Conservation (phyloP, 352 stramenopile species). For the Phytophthora pinifolia region DNA sequence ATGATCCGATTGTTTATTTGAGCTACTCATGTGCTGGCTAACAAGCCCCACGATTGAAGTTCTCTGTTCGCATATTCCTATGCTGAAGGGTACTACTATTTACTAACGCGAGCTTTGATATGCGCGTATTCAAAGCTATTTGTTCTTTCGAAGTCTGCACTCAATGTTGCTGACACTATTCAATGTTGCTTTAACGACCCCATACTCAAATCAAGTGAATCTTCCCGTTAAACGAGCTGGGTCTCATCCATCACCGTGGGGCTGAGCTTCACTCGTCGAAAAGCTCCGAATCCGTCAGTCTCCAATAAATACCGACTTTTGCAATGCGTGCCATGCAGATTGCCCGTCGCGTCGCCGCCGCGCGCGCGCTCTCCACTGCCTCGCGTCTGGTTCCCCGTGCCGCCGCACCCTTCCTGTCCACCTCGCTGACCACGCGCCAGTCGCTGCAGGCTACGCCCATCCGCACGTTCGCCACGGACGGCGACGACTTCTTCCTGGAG, state of each 20-base stretch:
- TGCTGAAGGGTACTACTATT: no score
- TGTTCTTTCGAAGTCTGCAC: no score
- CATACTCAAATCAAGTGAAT: slow-evolving; percentile 11
- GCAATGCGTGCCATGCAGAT: slow-evolving; percentile 34
- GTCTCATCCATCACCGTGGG: slow-evolving; percentile 2
- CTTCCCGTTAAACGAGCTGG: neutral
- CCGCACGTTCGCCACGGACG: slow-evolving; percentile 53
- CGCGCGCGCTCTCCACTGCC: slow-evolving; percentile 17
- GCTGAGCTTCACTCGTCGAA: slow-evolving; percentile 5
- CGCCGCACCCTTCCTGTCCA: slow-evolving; percentile 15
- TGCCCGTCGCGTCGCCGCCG: slow-evolving; percentile 30
- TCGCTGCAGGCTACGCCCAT: slow-evolving; percentile 6
- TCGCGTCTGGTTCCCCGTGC: slow-evolving; percentile 13
- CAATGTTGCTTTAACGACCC: no score
- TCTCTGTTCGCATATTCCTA: no score
- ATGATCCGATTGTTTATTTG: no score
- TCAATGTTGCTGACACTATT: no score
- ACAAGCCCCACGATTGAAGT: no score
- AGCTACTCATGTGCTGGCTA: no score
- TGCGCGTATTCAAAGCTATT: no score
- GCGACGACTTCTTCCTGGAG: slow-evolving; percentile 63
- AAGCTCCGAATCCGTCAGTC: slow-evolving; percentile 1
- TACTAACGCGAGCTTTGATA: no score
- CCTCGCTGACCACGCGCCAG: neutral
- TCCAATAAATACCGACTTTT: neutral